Evolutionary conservation across 2,329 filamentous ascomycete genomes (phyloP).

Genomic region (Nemania diffusa): DNA sequence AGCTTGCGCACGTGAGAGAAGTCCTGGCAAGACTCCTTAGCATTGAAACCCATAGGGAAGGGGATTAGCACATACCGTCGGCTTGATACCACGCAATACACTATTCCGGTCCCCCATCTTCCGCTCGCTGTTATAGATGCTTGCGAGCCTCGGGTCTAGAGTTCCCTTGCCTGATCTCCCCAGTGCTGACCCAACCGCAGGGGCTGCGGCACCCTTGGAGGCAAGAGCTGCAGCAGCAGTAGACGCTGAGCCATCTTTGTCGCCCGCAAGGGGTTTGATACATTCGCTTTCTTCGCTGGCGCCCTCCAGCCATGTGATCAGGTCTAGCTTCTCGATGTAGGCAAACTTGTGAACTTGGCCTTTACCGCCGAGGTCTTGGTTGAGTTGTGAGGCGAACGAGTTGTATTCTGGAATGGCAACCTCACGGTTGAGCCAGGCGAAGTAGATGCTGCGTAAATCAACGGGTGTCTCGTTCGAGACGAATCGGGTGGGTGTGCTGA

Average conservation of each 20-base stretch:
- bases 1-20: slow-evolving; percentile 93
- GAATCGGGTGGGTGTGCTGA: slow-evolving; percentile 85
- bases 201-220: slow-evolving; percentile 53
- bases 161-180: slow-evolving; percentile 70
- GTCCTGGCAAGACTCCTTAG: slow-evolving; percentile 67
- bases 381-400: slow-evolving; percentile 80
- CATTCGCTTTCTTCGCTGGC: slow-evolving; percentile 91
- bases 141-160: slow-evolving; percentile 82
- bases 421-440: slow-evolving; percentile 95
- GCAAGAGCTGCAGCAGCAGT: slow-evolving; percentile 54
- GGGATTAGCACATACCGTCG: slow-evolving; percentile 70
- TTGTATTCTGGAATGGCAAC: slow-evolving; percentile 92
- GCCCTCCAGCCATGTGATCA: slow-evolving; percentile 93
- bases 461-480: slow-evolving; percentile 78
- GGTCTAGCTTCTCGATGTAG: slow-evolving; percentile 90
- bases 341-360: slow-evolving; percentile 86
- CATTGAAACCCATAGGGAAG: neutral
- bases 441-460: slow-evolving; percentile 93
- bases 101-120: slow-evolving; percentile 94
- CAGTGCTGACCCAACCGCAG: slow-evolving; percentile 57
- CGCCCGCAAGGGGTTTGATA: slow-evolving; percentile 83
- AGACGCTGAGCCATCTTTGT: slow-evolving; percentile 62
- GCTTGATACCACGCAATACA: slow-evolving; percentile 85
- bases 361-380: slow-evolving; percentile 75
- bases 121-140: slow-evolving; percentile 92